Evolutionary conservation across 2,329 filamentous ascomycete species (phyloP).

Genomic region (Sporothrix curviconia): DNA sequence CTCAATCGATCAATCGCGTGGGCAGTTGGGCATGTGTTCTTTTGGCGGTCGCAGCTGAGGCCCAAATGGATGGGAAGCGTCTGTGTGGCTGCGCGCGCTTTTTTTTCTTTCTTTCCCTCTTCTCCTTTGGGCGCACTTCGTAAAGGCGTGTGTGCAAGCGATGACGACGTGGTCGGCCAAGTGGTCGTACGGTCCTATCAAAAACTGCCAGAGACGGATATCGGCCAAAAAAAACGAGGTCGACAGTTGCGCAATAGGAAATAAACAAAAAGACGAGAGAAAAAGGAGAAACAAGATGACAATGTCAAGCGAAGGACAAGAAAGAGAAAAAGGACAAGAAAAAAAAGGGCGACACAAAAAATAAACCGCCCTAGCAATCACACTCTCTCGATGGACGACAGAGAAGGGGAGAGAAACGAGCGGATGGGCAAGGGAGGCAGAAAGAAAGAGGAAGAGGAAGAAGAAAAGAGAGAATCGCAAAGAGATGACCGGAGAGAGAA

Average conservation of each 20-base stretch:
- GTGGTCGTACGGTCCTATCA: background rate
- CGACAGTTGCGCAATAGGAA: background rate
- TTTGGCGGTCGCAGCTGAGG: too few relatives aligned
- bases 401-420: background rate
- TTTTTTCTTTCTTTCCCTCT: background rate
- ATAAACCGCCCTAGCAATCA: background rate
- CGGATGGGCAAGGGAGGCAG: background rate
- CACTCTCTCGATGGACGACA: background rate
- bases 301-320: background rate
- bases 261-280: background rate
- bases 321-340: background rate
- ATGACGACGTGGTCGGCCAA: slow-evolving; percentile 4
- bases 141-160: slow-evolving; percentile 1
- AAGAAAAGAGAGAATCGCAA: background rate
- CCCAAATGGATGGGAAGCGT: too few relatives aligned
- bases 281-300: background rate
- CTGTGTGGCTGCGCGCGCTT: background rate
- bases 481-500: background rate
- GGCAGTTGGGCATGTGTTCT: background rate
- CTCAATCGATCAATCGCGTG: background rate
- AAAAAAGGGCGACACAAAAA: background rate
- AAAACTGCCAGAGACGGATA: slow-evolving; percentile 1
- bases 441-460: background rate
- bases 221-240: background rate
- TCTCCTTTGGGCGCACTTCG: too few relatives aligned